These are phyloP conservation scores for Prunus mongolica DNA, from an alignment of 306 rosid species.

Conservation along the genomic window DNA sequence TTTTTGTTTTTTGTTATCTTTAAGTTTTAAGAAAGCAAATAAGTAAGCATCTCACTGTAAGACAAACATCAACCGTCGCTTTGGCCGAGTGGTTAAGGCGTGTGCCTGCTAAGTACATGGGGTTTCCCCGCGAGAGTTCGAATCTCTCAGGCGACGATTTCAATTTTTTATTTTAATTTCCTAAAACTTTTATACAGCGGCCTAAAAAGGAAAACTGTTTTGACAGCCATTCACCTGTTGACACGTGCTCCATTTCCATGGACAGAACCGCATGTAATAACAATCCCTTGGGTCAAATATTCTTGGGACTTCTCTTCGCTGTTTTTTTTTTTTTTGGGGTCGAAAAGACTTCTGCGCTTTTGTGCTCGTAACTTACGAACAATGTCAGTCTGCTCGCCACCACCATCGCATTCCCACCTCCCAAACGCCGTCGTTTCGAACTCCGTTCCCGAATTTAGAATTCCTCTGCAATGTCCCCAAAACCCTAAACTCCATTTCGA, in stretches of 20 bases:
- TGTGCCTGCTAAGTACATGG: constrained; percentile 94
- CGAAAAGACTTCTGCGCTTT: neutral
- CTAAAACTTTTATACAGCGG: no score
- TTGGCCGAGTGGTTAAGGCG: constrained; percentile 99
- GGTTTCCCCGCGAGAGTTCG: constrained; percentile 97
- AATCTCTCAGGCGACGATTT: constrained; percentile 78
- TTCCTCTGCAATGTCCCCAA: neutral
- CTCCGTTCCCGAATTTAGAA: constrained; percentile 4
- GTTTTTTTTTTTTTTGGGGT: no score
- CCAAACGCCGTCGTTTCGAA: constrained; percentile 17
- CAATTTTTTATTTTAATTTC: neutral
- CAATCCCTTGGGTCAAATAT: neutral
- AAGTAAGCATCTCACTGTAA: no score
- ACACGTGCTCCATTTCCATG: neutral
- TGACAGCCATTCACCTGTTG: neutral
- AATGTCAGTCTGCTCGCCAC: constrained; percentile 44
- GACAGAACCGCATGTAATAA: neutral
- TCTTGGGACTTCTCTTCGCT: neutral
- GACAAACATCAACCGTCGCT: constrained; percentile 27
- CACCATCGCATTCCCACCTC: constrained; percentile 13
- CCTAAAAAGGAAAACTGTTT: neutral
- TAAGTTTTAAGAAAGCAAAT: no score
- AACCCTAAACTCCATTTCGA: neutral
- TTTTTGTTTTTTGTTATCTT: no score
- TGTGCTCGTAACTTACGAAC: neutral